Conservation (phyloP, 768 basidiomycete genomes). For the Naematelia encephala region DNA sequence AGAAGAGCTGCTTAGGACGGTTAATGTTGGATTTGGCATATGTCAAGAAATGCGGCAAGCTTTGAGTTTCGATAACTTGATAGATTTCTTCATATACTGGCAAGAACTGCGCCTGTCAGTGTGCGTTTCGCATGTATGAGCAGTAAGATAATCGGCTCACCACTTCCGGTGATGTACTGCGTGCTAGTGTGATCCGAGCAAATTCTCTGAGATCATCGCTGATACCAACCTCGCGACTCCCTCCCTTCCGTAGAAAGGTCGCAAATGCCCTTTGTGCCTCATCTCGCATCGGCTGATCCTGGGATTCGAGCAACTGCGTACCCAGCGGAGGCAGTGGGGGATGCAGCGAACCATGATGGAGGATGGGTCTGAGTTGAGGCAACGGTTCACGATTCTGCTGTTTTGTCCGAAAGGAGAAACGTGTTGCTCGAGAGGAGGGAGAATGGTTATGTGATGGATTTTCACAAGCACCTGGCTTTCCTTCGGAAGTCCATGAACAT, state of each 20-base stretch:
- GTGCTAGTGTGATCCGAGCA: slow-evolving; percentile 18
- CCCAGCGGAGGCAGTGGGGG: slow-evolving; percentile 29
- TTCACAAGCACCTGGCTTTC: background rate
- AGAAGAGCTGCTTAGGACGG: slow-evolving; percentile 41
- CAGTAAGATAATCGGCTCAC: slow-evolving; percentile 20
- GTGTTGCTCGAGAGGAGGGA: background rate
- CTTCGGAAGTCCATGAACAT: slow-evolving; percentile 12
- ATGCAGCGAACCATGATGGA: slow-evolving; percentile 10
- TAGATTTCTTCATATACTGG: slow-evolving; percentile 46
- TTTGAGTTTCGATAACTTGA: slow-evolving; percentile 36
- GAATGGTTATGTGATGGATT: background rate
- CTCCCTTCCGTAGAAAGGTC: slow-evolving; percentile 38
- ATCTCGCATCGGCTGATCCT: slow-evolving; percentile 39
- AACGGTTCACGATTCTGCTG: background rate
- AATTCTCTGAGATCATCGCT: slow-evolving; percentile 40
- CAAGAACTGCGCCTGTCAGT: slow-evolving; percentile 25
- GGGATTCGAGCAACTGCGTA: slow-evolving; percentile 18
- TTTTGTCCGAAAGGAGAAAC: background rate
- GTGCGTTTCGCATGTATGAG: background rate
- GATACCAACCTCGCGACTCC: slow-evolving; percentile 36
- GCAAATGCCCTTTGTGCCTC: slow-evolving; percentile 41
- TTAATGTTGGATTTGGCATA: slow-evolving; percentile 40
- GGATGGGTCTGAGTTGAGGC: slow-evolving; percentile 13
- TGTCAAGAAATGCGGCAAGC: slow-evolving; percentile 37
- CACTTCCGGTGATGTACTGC: slow-evolving; percentile 42